Percentiles rank a stretch among this genome's conserved stretches.
Conservation (phyloP, 106 monocot species). For the Vanilla planifolia region DNA sequence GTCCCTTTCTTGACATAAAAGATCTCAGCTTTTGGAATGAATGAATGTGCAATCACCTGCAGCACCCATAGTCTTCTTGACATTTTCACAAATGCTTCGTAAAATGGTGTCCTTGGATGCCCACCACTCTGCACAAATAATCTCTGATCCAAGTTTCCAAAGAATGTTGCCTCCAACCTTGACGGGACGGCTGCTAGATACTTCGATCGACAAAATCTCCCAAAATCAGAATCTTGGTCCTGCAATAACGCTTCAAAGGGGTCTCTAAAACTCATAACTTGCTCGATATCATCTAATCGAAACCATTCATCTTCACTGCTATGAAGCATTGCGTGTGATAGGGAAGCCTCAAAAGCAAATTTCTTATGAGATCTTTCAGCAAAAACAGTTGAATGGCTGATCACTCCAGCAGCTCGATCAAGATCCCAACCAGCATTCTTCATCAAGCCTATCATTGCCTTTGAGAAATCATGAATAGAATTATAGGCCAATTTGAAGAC, state of each 20-base stretch:
- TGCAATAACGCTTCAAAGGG: conserved; percentile 71
- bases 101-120: conserved; percentile 88
- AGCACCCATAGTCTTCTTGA: conserved; percentile 74
- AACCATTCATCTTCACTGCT: conserved; percentile 63
- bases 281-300: conserved; percentile 48
- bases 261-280: conserved; percentile 51
- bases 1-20: conserved; percentile 62
- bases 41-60: conserved; percentile 69
- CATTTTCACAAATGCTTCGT: conserved; percentile 72
- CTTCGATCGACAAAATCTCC: conserved; percentile 69
- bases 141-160: conserved; percentile 83
- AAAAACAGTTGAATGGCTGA: conserved; percentile 47
- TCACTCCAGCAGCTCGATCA: conserved; percentile 58
- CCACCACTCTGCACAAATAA: conserved; percentile 56
- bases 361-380: conserved; percentile 82
- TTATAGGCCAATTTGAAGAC: conserved; percentile 37
- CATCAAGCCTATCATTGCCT: conserved; percentile 78
- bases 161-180: conserved; percentile 81
- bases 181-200: conserved; percentile 54
- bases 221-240: conserved; percentile 79
- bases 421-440: conserved; percentile 82
- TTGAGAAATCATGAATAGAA: conserved; percentile 83
- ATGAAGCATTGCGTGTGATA: conserved; percentile 62
- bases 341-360: conserved; percentile 72
- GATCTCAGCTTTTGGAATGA: conserved; percentile 58